Evolutionary conservation across 2,329 filamentous ascomycete genomes (phyloP), one percentile per base, ranked within the genome.

Genomic region (Plectosphaerella cucumerina): DNA sequence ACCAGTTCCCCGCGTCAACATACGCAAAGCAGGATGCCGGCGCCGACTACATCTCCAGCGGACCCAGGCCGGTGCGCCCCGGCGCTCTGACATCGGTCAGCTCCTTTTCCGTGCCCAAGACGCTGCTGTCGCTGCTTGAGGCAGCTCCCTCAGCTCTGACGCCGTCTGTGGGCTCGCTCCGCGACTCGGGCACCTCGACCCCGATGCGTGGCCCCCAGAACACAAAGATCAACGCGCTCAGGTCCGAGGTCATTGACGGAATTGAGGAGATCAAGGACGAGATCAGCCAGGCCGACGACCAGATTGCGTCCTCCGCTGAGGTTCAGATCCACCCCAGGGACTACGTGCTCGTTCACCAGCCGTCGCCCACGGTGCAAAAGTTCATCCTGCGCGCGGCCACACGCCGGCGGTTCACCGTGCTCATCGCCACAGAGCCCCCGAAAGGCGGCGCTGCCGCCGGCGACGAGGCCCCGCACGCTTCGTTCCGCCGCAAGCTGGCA

Each of bases 251-350:
- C 22, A 86, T 97, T 58, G 89, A 94, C 60, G 94, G 92, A 41
- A 97, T 99, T 61, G 86, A 90, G 61, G 94, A 99, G 67, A 91
- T 99, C 53, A 89, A 96, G 68, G 94, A 99, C 64, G 94, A 99
- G 71, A 85, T 99, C 51, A 87, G 88, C 58, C 88, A 93, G 64
- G 91, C 91, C 8, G 94, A 97, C 65, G 90, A 96, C 63, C 91
- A 96, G 69, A 95, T 99, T 60, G 89, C 93, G 2, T 84, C 85
- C 20, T 88, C 91, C 57, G 89, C 92, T 3, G 87, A 96, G 56
- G 89, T 95, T 45, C 89, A 97, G 68, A 96, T 99, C 57, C 90
- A 96, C 65, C 89, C 90, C 1, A 91, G 93, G 64, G 93, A 99
- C 68, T 87, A 92, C 60, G 89, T 99, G 56, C 82, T 99, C 55